Base-by-base conservation (phyloP, 2,329 filamentous ascomycete species). In the Fusarium ramigenum region DNA sequence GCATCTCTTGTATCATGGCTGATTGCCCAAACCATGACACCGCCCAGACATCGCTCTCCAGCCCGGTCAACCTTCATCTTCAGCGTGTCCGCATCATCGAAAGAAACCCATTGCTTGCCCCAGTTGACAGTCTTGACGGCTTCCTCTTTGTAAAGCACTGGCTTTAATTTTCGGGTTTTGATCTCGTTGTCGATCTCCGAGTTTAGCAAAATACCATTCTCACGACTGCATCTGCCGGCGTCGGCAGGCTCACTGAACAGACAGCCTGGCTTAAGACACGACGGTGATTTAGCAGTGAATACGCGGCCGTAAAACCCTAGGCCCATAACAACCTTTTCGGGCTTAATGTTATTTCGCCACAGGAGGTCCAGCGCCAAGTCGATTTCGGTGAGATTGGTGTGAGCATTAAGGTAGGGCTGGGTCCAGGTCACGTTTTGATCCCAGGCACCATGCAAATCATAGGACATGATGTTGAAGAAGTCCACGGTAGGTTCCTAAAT, bases 401-500 rank as follows among this genome's bases (percentile, higher is more conserved):
- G 67, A 6, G 72, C 53, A 7, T 70, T 73, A 10, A 71, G 63
- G 6, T 60, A 63, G 32, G 42, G 52, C 2, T 50, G 19, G 1
- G 54, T 59, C 58, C 53, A 72, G 10, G 50, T 53, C 1, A 23
- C 52, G 1, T 43, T 3, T 10, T 50, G 28, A 23, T 73, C 68
- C 67, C 58, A 71, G 1, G 50, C 39, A 1, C 70, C 68, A n/a
- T 72, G 63, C 1, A 72, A 14, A 28, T 72, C 63, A 8, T 70
- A 72, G 28, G 53, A 49, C 61, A 84, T 84, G 47, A 84, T 78
- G 19, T 78, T 78, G 46, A 84, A 81, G 36, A 72, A 82, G 63
- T 84, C 80, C 0, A 85, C 81, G 14, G 81, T 80, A 0, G 70
- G 66, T 59, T 83, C 39, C 39, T n/a, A n/a, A n/a, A n/a, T n/a